Percentiles rank a stretch among this genome's conserved stretches.
These are phyloP conservation scores for Globisporangium cystogenes DNA, from an alignment of 352 stramenopile genomes.

Conservation along the genomic window DNA sequence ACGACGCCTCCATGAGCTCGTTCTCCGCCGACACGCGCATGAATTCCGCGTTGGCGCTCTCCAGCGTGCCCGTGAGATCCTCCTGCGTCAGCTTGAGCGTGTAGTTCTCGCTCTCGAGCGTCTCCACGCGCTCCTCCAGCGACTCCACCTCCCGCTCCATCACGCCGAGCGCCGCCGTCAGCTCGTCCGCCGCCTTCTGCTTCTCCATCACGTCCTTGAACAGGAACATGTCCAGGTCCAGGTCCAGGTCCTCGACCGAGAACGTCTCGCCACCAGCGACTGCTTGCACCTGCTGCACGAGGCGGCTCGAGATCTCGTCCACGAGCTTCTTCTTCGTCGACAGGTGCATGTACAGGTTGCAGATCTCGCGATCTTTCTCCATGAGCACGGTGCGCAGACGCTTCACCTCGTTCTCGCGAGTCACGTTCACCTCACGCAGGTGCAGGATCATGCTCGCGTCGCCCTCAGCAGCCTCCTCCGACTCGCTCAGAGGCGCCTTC, in stretches of 20 bases:
- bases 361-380: conserved; percentile 83
- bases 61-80: conserved; percentile 35
- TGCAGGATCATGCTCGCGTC: conserved; percentile 15
- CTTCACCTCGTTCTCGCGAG: conserved; percentile 38
- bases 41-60: conserved; percentile 45
- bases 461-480: background rate
- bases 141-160: conserved; percentile 67
- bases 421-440: conserved; percentile 24
- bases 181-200: conserved; percentile 58
- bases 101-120: conserved; percentile 48
- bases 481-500: background rate
- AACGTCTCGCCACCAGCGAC: conserved; percentile 5
- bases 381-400: conserved; percentile 39
- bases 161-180: conserved; percentile 48
- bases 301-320: conserved; percentile 63
- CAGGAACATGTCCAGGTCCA: conserved; percentile 71
- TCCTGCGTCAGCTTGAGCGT: conserved; percentile 53
- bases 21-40: conserved; percentile 55
- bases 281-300: conserved; percentile 46
- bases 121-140: conserved; percentile 44
- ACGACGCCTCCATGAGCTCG: conserved; percentile 30
- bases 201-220: conserved; percentile 71
- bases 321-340: conserved; percentile 79
- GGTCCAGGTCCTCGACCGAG: conserved; percentile 23
- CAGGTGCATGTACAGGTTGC: conserved; percentile 69